Percentiles rank a stretch among this genome's conserved stretches.
Evolutionary conservation across 257 asterid species (phyloP).

Genomic region (Nicotiana benthamiana): DNA sequence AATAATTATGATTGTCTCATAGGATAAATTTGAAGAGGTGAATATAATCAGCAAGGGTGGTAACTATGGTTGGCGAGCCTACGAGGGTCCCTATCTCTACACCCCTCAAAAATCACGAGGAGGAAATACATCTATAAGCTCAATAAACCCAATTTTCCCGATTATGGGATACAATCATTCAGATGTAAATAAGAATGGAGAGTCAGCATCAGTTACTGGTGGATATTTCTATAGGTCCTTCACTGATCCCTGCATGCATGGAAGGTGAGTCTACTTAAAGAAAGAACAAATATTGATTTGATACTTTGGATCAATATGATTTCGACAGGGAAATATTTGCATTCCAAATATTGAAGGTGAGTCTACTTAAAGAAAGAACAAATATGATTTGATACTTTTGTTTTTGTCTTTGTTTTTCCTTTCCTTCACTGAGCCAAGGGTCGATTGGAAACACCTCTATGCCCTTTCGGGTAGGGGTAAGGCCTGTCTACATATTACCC

Average conservation of each 20-base stretch:
- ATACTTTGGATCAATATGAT: too few species aligned
- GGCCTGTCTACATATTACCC: too few species aligned
- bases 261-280: slow-evolving; percentile 34
- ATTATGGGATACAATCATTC: slow-evolving; percentile 88
- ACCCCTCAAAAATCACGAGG: slow-evolving; percentile 31
- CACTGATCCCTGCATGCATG: slow-evolving; percentile 73
- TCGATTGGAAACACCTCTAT: too few species aligned
- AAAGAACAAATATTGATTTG: background rate
- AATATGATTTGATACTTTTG: background rate
- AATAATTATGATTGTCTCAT: background rate
- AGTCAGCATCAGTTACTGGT: slow-evolving; percentile 85
- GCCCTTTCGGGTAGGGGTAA: too few species aligned
- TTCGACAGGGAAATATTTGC: too few species aligned
- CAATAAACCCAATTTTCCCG: slow-evolving; percentile 55
- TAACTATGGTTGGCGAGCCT: slow-evolving; percentile 87
- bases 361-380: too few species aligned
- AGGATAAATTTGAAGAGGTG: slow-evolving; percentile 83
- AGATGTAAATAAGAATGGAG: slow-evolving; percentile 53
- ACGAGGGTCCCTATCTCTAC: slow-evolving; percentile 46
- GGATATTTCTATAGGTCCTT: slow-evolving; percentile 71
- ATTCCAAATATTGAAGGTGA: too few species aligned
- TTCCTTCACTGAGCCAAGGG: too few species aligned
- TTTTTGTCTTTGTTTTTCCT: too few species aligned
- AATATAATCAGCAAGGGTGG: slow-evolving; percentile 66
- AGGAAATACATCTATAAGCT: slow-evolving; percentile 39